Conservation (phyloP, 2,329 filamentous ascomycete species). For the Aaosphaeria pasadenensis region DNA sequence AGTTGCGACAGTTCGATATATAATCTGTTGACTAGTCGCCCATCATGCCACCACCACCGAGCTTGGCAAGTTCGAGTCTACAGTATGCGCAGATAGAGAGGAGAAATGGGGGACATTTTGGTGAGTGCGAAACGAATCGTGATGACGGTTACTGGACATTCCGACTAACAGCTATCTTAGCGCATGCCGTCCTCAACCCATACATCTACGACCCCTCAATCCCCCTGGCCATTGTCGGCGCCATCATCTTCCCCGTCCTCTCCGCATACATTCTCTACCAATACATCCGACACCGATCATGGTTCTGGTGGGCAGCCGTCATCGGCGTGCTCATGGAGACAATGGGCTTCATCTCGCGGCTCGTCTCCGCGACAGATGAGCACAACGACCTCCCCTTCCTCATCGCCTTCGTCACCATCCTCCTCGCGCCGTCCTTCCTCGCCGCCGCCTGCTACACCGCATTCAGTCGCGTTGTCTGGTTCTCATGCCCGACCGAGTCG, state of each 20-base stretch:
- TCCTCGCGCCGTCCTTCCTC: slow-evolving; percentile 49
- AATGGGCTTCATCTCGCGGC: slow-evolving; percentile 53
- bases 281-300: slow-evolving; percentile 32
- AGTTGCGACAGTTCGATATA: no score
- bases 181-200: slow-evolving; percentile 24
- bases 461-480: slow-evolving; percentile 46
- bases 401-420: slow-evolving; percentile 45
- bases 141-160: background rate
- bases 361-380: slow-evolving; percentile 39
- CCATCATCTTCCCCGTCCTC: slow-evolving; percentile 40
- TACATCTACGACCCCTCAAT: slow-evolving; percentile 52
- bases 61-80: slow-evolving; percentile 5
- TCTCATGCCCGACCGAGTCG: slow-evolving; percentile 35
- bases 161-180: slow-evolving; percentile 3
- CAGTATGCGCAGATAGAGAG: slow-evolving; percentile 18
- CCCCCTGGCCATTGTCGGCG: slow-evolving; percentile 42
- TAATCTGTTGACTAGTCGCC: no score
- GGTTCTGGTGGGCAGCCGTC: slow-evolving; percentile 35
- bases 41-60: background rate
- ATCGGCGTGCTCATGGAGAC: slow-evolving; percentile 42
- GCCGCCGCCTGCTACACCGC: slow-evolving; percentile 52
- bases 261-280: slow-evolving; percentile 29
- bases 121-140: slow-evolving; percentile 13
- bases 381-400: slow-evolving; percentile 33
- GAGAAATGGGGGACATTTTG: slow-evolving; percentile 14